Percentiles rank a stretch among this genome's conserved stretches.
phyloP scores from a whole-genome alignment of 306 rosid genomes.

The Lathyrus oleraceus region DNA sequence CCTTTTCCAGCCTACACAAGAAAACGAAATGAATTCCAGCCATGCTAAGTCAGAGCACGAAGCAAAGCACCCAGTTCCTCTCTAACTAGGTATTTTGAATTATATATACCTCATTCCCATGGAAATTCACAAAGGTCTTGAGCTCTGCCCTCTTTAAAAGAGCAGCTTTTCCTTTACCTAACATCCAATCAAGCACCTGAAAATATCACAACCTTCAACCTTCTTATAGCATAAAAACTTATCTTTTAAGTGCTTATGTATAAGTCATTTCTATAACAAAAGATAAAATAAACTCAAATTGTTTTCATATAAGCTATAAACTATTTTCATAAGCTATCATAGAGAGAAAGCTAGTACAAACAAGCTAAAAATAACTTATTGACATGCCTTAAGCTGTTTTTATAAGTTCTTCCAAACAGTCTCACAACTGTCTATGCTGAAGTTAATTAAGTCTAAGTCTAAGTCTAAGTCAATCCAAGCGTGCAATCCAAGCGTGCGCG shows the following conservation, averaged over 20 bases:
- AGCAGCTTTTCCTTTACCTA: constrained; percentile 95
- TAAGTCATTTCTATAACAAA: neutral
- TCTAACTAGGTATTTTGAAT: constrained; percentile 13
- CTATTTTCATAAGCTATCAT: neutral
- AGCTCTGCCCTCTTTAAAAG: constrained; percentile 97
- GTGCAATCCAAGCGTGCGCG: neutral
- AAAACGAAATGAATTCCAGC: constrained; percentile 25
- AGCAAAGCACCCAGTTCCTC: neutral
- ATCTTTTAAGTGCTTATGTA: too few species aligned
- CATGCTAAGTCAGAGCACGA: constrained; percentile 34
- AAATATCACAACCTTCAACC: constrained; percentile 27
- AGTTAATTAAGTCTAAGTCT: too few species aligned
- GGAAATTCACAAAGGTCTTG: constrained; percentile 91
- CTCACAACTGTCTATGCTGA: neutral
- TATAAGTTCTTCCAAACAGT: neutral
- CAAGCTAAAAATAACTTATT: neutral
- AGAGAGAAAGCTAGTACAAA: neutral
- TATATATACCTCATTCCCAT: constrained; percentile 86
- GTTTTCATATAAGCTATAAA: neutral
- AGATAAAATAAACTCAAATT: neutral
- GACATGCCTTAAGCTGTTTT: neutral
- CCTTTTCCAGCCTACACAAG: constrained; percentile 93
- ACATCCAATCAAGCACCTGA: constrained; percentile 94
- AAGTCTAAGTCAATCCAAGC: too few species aligned
- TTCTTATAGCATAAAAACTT: too few species aligned